Conservation (phyloP, 805 yeast species). For the Kodamaea lidongshanica region DNA sequence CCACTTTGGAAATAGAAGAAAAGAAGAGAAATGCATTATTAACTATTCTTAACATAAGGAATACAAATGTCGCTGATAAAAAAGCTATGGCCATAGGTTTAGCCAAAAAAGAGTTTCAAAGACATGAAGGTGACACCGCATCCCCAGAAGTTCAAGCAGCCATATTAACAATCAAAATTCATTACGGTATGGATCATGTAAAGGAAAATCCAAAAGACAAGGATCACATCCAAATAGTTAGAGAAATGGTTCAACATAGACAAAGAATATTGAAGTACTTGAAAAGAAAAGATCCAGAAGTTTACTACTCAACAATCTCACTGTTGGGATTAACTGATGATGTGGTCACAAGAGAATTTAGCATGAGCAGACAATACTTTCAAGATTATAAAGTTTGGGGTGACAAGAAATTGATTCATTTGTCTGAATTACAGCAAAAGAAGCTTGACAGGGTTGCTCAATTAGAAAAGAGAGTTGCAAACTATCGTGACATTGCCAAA, state of each 20-base stretch:
- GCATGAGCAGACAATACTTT: conserved; percentile 70
- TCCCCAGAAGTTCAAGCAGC: conserved; percentile 97
- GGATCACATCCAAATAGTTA: conserved; percentile 59
- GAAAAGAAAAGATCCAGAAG: conserved; percentile 71
- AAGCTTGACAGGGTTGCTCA: conserved; percentile 19
- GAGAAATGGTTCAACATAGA: conserved; percentile 84
- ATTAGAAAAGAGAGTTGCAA: conserved; percentile 36
- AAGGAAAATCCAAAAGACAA: conserved; percentile 64
- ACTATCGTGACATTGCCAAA: conserved; percentile 34
- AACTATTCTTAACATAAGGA: conserved; percentile 69
- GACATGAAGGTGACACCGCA: conserved; percentile 87
- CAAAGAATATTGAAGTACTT: conserved; percentile 77
- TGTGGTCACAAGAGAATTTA: conserved; percentile 72
- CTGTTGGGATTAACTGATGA: conserved; percentile 84
- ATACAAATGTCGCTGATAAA: conserved; percentile 55
- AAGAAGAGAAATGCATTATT: conserved; percentile 60
- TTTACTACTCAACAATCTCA: conserved; percentile 79
- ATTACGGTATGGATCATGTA: conserved; percentile 69
- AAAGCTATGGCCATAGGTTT: conserved; percentile 51
- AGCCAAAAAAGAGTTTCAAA: conserved; percentile 74
- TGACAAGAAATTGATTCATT: conserved; percentile 57
- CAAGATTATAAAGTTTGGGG: conserved; percentile 76
- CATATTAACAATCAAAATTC: conserved; percentile 72
- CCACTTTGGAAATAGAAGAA: conserved; percentile 31
- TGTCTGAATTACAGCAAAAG: conserved; percentile 22